phyloP scores from a whole-genome alignment of 2,329 filamentous ascomycete genomes.

The Phaeosphaeria sp. region DNA sequence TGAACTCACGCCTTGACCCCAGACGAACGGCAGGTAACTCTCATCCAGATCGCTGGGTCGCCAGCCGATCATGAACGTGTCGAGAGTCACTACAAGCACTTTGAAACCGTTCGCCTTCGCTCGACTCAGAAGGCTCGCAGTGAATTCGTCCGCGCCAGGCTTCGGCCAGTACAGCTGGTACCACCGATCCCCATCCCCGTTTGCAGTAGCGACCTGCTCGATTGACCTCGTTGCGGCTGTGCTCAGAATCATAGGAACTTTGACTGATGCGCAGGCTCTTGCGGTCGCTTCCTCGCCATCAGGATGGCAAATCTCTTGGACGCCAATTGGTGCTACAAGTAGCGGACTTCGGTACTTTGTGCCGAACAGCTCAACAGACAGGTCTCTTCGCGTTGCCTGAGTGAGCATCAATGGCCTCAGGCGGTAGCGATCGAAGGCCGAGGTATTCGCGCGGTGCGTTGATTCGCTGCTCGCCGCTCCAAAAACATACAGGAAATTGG shows the following conservation, averaged over 20 bases:
- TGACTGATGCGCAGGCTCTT: slow-evolving; percentile 64
- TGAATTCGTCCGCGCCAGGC: slow-evolving; percentile 69
- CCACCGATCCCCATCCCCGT: slow-evolving; percentile 67
- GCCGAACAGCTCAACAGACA: slow-evolving; percentile 47
- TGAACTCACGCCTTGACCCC: slow-evolving; percentile 23
- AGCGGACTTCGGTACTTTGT: slow-evolving; percentile 59
- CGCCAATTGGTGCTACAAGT: slow-evolving; percentile 72
- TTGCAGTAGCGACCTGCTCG: slow-evolving; percentile 69
- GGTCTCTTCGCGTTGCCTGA: slow-evolving; percentile 44
- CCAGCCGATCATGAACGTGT: slow-evolving; percentile 75
- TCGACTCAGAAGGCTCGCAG: slow-evolving; percentile 66
- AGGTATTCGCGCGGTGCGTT: slow-evolving; percentile 46
- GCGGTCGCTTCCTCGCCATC: slow-evolving; percentile 71
- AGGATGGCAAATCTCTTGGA: slow-evolving; percentile 71
- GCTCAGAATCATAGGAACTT: slow-evolving; percentile 71
- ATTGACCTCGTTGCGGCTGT: slow-evolving; percentile 70
- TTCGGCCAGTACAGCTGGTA: slow-evolving; percentile 79
- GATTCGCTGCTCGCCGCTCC: slow-evolving; percentile 48
- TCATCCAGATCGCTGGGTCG: slow-evolving; percentile 71
- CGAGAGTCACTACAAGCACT: slow-evolving; percentile 74
- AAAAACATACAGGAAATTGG: slow-evolving; percentile 51
- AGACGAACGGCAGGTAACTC: slow-evolving; percentile 66
- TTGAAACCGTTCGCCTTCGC: slow-evolving; percentile 69
- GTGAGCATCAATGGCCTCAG: slow-evolving; percentile 51
- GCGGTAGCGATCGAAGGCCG: slow-evolving; percentile 49